Evolutionary conservation across 2,329 filamentous ascomycete species (phyloP).

Genomic region (Monilinia vaccinii-corymbosi): DNA sequence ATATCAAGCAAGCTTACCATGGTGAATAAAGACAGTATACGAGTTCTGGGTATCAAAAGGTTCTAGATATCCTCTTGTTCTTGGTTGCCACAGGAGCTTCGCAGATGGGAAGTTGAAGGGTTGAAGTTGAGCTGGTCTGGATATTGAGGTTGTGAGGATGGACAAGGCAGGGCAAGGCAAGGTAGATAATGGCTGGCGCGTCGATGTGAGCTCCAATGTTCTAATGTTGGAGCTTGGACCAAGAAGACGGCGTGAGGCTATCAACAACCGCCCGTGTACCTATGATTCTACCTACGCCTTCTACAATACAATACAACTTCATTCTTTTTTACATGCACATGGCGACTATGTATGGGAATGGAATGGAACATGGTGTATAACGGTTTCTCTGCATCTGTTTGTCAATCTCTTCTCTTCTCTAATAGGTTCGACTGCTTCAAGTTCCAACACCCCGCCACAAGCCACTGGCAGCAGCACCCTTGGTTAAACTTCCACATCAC

Average conservation of each 20-base stretch:
- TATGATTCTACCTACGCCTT: too few species aligned
- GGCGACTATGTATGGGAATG: too few species aligned
- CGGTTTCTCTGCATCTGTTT: too few species aligned
- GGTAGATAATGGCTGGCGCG: slow-evolving; percentile 30
- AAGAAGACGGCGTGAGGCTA: too few species aligned
- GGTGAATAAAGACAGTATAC: slow-evolving; percentile 12
- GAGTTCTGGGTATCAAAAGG: not conserved
- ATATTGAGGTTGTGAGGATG: slow-evolving; percentile 11
- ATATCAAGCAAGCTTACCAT: slow-evolving; percentile 23
- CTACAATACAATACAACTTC: too few species aligned
- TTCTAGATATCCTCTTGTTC: not conserved
- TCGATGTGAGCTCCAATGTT: slow-evolving; percentile 13
- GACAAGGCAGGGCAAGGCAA: slow-evolving; percentile 16
- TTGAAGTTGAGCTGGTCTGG: slow-evolving; percentile 14
- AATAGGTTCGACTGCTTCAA: too few species aligned
- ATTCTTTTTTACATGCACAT: too few species aligned
- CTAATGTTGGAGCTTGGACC: slow-evolving; percentile 30
- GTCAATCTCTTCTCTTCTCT: too few species aligned
- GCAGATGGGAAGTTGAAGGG: not conserved
- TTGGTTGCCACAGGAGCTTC: not conserved
- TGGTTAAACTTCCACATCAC: slow-evolving; percentile 19
- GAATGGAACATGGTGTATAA: too few species aligned
- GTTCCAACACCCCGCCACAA: slow-evolving; percentile 26
- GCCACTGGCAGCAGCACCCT: slow-evolving; percentile 10
- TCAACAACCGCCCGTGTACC: too few species aligned